phyloP scores from a whole-genome alignment of 352 stramenopile genomes.

The Paralagenidium karlingii region DNA sequence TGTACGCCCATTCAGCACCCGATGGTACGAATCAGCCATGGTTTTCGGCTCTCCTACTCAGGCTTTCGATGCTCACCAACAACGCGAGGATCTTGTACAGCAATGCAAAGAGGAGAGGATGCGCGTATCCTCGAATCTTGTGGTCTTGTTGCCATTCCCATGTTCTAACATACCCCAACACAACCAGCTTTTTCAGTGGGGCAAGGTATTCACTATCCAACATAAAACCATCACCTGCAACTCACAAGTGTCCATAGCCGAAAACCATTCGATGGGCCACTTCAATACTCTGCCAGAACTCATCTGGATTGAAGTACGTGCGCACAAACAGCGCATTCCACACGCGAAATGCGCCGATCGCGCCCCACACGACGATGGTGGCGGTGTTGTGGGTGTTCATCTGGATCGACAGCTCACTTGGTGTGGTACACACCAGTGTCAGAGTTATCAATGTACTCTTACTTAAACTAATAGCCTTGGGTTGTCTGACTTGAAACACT shows the following conservation, averaged over 20 bases:
- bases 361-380: too few species aligned
- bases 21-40: too few species aligned
- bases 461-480: too few species aligned
- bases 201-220: too few species aligned
- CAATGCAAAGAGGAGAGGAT: conserved; percentile 60
- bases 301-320: conserved; percentile 79
- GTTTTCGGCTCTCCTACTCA: not conserved
- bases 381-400: too few species aligned
- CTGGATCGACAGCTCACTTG: too few species aligned
- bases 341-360: conserved; percentile 50
- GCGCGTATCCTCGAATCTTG: conserved; percentile 59
- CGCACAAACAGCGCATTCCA: conserved; percentile 77
- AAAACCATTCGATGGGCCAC: conserved; percentile 81
- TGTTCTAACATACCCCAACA: conserved; percentile 21
- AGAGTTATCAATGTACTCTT: too few species aligned
- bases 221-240: not conserved
- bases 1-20: conserved; percentile 5
- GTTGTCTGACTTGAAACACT: too few species aligned
- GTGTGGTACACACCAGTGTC: too few species aligned
- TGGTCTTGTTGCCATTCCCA: conserved; percentile 78
- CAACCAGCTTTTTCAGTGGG: not conserved
- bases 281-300: conserved; percentile 85
- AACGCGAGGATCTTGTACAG: conserved; percentile 66
- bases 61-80: conserved; percentile 16
- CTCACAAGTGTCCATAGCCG: conserved; percentile 71